Percentiles rank a stretch among this genome's conserved stretches.
Evolutionary conservation across 2,329 filamentous ascomycete species (phyloP).

Genomic region (Thielaviopsis populi): DNA sequence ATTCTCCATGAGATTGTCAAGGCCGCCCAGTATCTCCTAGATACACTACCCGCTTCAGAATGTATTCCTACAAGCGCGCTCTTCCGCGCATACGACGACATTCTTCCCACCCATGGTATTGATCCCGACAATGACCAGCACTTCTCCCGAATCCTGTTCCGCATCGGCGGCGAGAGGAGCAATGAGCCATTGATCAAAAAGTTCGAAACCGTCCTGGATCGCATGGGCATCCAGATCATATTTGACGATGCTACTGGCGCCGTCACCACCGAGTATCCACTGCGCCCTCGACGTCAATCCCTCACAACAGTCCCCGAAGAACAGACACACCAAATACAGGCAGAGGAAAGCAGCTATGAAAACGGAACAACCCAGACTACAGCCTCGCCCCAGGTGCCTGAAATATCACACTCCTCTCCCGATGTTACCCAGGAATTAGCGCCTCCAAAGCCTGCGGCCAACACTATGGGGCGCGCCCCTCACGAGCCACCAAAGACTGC

Average conservation of each 20-base stretch:
- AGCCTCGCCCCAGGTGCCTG: conserved; percentile 12
- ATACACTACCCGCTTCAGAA: conserved; percentile 42
- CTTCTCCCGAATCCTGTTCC: conserved; percentile 64
- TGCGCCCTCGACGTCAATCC: conserved; percentile 10
- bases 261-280: conserved; percentile 15
- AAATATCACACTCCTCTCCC: conserved; percentile 15
- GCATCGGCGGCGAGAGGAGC: conserved; percentile 52
- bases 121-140: conserved; percentile 60
- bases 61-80: conserved; percentile 60
- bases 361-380: conserved; percentile 8
- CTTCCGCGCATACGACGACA: conserved; percentile 64
- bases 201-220: conserved; percentile 51
- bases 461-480: background rate
- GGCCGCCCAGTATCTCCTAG: conserved; percentile 50
- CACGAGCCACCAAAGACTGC: conserved; percentile 5
- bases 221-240: conserved; percentile 58
- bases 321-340: conserved; percentile 12
- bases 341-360: conserved; percentile 14
- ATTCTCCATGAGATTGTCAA: conserved; percentile 63
- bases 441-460: background rate
- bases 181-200: conserved; percentile 47
- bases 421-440: conserved; percentile 6
- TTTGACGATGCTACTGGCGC: conserved; percentile 27
- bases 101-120: conserved; percentile 55
- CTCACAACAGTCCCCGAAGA: conserved; percentile 16